These are phyloP conservation scores for Ceriops zippeliana DNA, from an alignment of 345 rosid genomes.

Conservation along the genomic window DNA sequence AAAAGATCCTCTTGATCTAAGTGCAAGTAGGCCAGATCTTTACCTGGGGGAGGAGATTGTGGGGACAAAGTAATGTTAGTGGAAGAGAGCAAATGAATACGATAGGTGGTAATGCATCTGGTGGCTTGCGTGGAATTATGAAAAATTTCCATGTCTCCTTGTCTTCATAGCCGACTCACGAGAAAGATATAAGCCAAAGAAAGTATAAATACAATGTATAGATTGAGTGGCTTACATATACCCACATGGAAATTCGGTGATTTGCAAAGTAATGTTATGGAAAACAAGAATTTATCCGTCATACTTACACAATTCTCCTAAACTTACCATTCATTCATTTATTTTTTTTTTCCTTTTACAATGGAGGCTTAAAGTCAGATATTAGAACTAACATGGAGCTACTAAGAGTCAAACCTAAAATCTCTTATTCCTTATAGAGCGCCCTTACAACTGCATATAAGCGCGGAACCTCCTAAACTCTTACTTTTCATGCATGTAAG, in stretches of 20 bases:
- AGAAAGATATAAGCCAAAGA: neutral
- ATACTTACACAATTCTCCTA: neutral
- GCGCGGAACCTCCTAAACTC: no score
- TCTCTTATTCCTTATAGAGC: no score
- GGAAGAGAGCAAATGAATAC: constrained; percentile 14
- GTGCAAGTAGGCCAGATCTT: neutral
- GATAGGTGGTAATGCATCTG: neutral
- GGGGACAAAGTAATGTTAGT: constrained; percentile 6
- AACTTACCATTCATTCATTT: neutral
- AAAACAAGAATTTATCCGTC: constrained; percentile 19
- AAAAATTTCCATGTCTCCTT: neutral
- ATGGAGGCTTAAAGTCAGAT: neutral
- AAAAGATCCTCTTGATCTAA: neutral
- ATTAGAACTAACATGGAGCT: no score
- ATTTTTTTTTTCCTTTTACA: neutral
- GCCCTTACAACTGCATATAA: no score
- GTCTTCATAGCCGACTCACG: constrained; percentile 27
- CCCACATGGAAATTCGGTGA: constrained; percentile 26
- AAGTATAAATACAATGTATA: neutral
- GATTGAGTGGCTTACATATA: constrained; percentile 30
- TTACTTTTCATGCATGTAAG: no score
- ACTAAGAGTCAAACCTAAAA: no score
- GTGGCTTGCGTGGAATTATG: constrained; percentile 15
- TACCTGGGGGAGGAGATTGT: neutral
- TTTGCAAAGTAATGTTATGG: constrained; percentile 2